A percentile compares a stretch with the other conserved stretches of the same genome.
Evolutionary conservation across 305 asterid species (phyloP).

Genomic region (Fraxinus greggii): DNA sequence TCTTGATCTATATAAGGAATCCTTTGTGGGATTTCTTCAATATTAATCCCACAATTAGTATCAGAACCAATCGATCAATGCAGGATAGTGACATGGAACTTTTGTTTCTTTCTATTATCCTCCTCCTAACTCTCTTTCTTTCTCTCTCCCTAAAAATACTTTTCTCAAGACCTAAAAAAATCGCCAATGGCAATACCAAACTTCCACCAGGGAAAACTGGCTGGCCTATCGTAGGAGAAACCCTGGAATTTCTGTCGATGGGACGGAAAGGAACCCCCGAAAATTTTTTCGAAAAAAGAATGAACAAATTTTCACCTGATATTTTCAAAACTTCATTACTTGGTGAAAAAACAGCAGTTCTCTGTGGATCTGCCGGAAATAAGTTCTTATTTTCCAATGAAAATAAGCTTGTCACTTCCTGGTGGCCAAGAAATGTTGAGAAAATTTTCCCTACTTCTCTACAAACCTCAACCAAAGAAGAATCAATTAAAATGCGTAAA

Average conservation of each 20-base stretch:
- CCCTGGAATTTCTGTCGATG: conserved; percentile 12
- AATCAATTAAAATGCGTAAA: not conserved
- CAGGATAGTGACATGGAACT: conserved; percentile 17
- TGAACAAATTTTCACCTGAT: conserved; percentile 17
- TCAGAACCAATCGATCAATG: not conserved
- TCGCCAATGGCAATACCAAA: not conserved
- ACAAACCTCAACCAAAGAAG: conserved; percentile 10
- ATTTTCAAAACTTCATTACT: conserved; percentile 21
- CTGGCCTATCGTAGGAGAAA: conserved; percentile 30
- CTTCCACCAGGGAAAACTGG: conserved; percentile 26
- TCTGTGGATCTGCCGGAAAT: conserved; percentile 23
- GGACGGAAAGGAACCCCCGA: conserved; percentile 15
- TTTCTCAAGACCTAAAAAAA: conserved; percentile 7
- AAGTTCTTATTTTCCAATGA: conserved; percentile 28
- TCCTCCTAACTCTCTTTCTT: conserved; percentile 5
- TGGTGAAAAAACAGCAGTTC: conserved; percentile 17
- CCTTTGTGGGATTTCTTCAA: not conserved
- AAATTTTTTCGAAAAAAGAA: conserved; percentile 21
- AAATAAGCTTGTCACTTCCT: conserved; percentile 25
- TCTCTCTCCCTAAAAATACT: conserved; percentile 8
- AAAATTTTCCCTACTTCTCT: conserved; percentile 9
- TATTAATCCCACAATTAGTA: not conserved
- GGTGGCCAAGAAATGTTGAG: conserved; percentile 23
- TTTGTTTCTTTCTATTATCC: conserved; percentile 8
- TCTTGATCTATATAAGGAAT: not conserved